Evolutionary conservation across 495 filamentous ascomycete genomes (phyloP), one percentile per base, ranked within the genome.

Genomic region (Cercophora scortea): DNA sequence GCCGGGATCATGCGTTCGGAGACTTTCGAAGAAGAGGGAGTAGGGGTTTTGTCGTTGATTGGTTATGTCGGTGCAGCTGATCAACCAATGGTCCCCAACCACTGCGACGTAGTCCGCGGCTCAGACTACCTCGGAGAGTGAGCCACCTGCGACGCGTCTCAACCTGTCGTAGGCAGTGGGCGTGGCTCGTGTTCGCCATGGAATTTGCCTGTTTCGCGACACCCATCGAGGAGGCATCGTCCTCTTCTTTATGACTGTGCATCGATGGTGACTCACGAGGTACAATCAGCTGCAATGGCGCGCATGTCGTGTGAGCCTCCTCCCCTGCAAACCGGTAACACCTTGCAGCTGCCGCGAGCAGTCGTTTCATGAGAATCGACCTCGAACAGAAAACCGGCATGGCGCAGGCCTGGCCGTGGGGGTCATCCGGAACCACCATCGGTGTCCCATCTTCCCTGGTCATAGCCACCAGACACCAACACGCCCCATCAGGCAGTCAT

Each of bases 1-100:
- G 36, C 49, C 16, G 36, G 50, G 56, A 43, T 32, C 39, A 53
- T 63, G 54, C 58, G 56, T 49, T 59, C 61, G 58, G 56, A 59
- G 56, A 57, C 46, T 59, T 64, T 53, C 42, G 48, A 35, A 38
- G 32, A 47, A 36, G 53, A 57, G 42, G 65, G 61, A 45, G 63
- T 61, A 45, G 43, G 40, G 4, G 42, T n/a, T 48, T 42, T 13
- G 48, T 7, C 39, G 16, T 15, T 68, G 56, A 68, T 68, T 68
- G 65, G 65, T 38, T 47, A 45, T 1, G 42, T 51, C 33, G 42
- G 19, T 52, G 49, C 65, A 66, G 65, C 56, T 68, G 62, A 60
- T 53, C 60, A 59, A 46, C 42, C 45, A 52, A 48, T 46, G 45
- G 41, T 47, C 49, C 57, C 56, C 56, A 54, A 53, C 34, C 35